Evolutionary conservation across 2,329 filamentous ascomycete species (phyloP), one percentile per base, ranked within the genome.

Genomic region (Ceratocystis albifundus): DNA sequence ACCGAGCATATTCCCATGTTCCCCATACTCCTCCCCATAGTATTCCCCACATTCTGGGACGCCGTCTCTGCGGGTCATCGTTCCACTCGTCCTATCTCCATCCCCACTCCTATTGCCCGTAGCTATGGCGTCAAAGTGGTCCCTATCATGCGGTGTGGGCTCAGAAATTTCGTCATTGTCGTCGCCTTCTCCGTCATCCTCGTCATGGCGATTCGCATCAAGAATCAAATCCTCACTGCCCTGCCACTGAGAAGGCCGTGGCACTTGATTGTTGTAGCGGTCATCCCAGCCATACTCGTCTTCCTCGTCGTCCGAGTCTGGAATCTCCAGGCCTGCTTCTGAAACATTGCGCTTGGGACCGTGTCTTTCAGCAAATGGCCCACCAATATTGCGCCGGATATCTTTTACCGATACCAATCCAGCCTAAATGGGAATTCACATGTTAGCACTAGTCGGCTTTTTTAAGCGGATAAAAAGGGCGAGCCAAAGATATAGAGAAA

Each of bases 281-380:
- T 84, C 82, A 48, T 81, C 82, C 87, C 87, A 90, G 15, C 86
- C 87, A 71, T 89, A 89, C 71, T 88, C 84, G 69, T 89, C 87
- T 68, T 87, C 85, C 17, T 80, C 79, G 36, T 81, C 82, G 55
- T 86, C 84, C 69, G 83, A 87, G 69, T 85, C 83, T 1, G 82
- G 79, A 59, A 85, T 78, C 70, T 85, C 83, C 45, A 68, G 62
- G 12, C 53, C 66, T 10, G 66, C 66, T 28, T 64, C 55, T 44
- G 77, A 78, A 65, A 88, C 78, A 73, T 90, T 84, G 70, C 88
- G 80, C 75, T 90, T 90, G 41, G 76, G 78, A 28, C 32, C 76
- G 76, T 63, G 61, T 28, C n/a, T 45, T 45, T 22, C 25, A 36
- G 41, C n/a, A 63, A 20, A 36, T 57, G 57, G 48, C 10, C 55